These are phyloP conservation scores for Croton laevigatus DNA, from an alignment of 441 rosid species.

Conservation along the genomic window DNA sequence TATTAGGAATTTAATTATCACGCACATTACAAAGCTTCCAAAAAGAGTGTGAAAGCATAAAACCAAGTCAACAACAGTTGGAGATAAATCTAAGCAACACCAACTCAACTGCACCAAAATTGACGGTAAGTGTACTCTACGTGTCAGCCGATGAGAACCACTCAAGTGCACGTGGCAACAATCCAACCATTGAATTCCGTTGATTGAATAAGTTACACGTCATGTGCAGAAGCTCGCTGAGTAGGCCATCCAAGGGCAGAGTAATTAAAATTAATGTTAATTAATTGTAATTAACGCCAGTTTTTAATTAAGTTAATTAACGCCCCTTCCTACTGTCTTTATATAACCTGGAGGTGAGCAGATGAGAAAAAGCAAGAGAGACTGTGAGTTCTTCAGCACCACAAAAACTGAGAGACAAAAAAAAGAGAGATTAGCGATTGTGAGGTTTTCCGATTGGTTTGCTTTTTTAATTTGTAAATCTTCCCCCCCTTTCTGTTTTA, in stretches of 20 bases:
- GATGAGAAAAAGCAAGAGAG: constrained; percentile 14
- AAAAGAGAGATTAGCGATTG: not conserved
- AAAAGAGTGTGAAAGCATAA: constrained; percentile 31
- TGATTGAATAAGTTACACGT: constrained; percentile 20
- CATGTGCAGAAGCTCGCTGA: constrained; percentile 14
- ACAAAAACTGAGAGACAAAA: not conserved
- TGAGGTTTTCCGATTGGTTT: not conserved
- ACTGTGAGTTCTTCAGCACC: constrained; percentile 27
- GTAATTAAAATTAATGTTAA: not conserved
- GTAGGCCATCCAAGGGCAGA: not conserved
- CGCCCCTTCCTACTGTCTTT: constrained; percentile 3
- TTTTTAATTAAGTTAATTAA: constrained; percentile 8
- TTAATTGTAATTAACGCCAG: constrained; percentile 6
- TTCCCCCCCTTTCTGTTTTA: constrained; percentile 37
- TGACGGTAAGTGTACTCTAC: constrained; percentile 15
- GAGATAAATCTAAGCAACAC: constrained; percentile 2
- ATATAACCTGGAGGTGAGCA: constrained; percentile 24
- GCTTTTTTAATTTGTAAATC: not conserved
- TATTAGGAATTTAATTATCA: no score
- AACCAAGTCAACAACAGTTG: constrained; percentile 25
- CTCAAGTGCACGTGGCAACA: not conserved
- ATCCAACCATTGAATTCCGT: not conserved
- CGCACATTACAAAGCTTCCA: constrained; percentile 7
- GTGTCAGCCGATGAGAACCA: constrained; percentile 3
- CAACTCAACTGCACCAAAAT: constrained; percentile 13